Evolutionary conservation across 306 rosid species (phyloP).

Genomic region (Adenanthera pavonina): DNA sequence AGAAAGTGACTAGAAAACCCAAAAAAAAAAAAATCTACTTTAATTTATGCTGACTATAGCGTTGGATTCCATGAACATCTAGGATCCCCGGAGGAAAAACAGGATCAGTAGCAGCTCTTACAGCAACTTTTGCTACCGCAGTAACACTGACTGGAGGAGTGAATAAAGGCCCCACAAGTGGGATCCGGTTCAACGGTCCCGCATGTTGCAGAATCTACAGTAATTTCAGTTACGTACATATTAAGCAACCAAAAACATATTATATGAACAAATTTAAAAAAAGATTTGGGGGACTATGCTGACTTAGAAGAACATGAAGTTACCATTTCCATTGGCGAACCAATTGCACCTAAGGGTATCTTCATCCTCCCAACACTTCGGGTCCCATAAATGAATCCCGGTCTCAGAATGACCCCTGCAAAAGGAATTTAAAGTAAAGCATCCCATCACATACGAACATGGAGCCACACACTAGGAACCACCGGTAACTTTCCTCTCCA

Average conservation of each 20-base stretch:
- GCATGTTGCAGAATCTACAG: slow-evolving; percentile 75
- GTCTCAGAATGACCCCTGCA: slow-evolving; percentile 94
- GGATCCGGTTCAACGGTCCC: slow-evolving; percentile 71
- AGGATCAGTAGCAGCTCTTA: slow-evolving; percentile 93
- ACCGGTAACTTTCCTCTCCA: slow-evolving; percentile 5
- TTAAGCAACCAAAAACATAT: neutral
- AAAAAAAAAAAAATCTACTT: slow-evolving; percentile 34
- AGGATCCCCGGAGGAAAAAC: slow-evolving; percentile 93
- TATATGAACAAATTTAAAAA: neutral
- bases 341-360: slow-evolving; percentile 81
- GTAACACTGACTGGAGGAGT: slow-evolving; percentile 87
- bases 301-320: slow-evolving; percentile 37
- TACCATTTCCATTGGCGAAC: slow-evolving; percentile 94
- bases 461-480: slow-evolving; percentile 11
- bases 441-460: slow-evolving; percentile 10
- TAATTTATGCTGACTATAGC: slow-evolving; percentile 69
- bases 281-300: neutral
- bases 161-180: slow-evolving; percentile 86
- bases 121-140: slow-evolving; percentile 81
- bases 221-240: slow-evolving; percentile 22
- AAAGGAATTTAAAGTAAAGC: slow-evolving; percentile 34
- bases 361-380: slow-evolving; percentile 83
- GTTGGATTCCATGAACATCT: slow-evolving; percentile 79
- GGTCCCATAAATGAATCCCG: slow-evolving; percentile 95
- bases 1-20: neutral